Percentiles rank a stretch among this genome's conserved stretches.
phyloP scores from a whole-genome alignment of 2,329 filamentous ascomycete species.

The Dactylellina sp. region DNA sequence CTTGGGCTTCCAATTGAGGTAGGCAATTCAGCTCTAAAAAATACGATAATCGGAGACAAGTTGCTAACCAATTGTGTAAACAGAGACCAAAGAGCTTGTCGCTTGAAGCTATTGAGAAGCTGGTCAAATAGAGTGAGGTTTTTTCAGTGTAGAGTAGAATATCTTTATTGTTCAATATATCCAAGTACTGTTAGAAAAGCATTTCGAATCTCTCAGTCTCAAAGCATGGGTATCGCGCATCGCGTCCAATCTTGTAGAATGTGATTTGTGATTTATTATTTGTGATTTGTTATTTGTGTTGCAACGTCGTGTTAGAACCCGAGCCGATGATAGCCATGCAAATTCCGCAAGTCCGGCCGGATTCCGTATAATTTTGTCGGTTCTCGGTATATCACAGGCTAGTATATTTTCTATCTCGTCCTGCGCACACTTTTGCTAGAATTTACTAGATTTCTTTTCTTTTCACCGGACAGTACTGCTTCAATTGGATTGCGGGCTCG shows the following conservation, averaged over 20 bases:
- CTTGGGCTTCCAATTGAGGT: slow-evolving; percentile 91
- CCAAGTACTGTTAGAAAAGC: slow-evolving; percentile 4
- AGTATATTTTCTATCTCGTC: background rate
- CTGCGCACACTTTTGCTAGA: background rate
- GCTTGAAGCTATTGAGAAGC: slow-evolving; percentile 82
- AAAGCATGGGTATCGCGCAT: too few relatives aligned
- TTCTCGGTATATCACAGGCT: slow-evolving; percentile 15
- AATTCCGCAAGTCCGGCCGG: slow-evolving; percentile 48
- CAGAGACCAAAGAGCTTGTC: slow-evolving; percentile 93
- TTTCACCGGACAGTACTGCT: background rate
- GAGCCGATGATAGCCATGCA: slow-evolving; percentile 53
- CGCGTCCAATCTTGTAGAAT: too few relatives aligned
- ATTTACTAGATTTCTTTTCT: background rate
- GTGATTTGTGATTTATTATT: background rate
- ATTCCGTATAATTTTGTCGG: slow-evolving; percentile 17
- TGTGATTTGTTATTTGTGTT: background rate
- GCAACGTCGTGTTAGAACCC: slow-evolving; percentile 1
- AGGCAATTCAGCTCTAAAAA: background rate
- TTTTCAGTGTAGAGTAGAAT: slow-evolving; percentile 20
- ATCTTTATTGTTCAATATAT: background rate
- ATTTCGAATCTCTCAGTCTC: background rate
- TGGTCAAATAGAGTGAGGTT: slow-evolving; percentile 63
- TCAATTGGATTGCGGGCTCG: slow-evolving; percentile 8
- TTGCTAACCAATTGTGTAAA: slow-evolving; percentile 3
- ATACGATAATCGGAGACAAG: background rate